Evolutionary conservation across 768 basidiomycete genomes (phyloP).

Genomic region (Trametes sanguinea): DNA sequence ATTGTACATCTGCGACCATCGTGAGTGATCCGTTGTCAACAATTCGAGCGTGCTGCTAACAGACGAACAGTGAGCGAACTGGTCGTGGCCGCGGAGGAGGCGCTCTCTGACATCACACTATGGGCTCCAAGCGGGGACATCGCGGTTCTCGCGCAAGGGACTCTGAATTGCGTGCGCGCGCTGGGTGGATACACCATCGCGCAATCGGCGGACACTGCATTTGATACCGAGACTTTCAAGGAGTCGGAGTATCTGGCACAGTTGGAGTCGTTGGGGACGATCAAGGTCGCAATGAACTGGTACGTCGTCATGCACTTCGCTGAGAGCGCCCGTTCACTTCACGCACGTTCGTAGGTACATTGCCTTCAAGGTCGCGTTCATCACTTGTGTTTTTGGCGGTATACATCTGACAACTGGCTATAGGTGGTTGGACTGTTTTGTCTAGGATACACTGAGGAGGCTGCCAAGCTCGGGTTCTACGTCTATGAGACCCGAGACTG

Average conservation of each 20-base stretch:
- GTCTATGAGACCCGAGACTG: slow-evolving; percentile 58
- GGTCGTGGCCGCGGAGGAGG: slow-evolving; percentile 61
- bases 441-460: slow-evolving; percentile 58
- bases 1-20: slow-evolving; percentile 61
- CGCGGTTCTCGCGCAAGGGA: slow-evolving; percentile 52
- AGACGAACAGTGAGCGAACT: slow-evolving; percentile 55
- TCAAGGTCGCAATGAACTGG: slow-evolving; percentile 60
- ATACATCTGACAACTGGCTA: background rate
- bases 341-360: slow-evolving; percentile 49
- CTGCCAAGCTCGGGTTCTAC: slow-evolving; percentile 62
- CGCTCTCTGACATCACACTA: slow-evolving; percentile 53
- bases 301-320: slow-evolving; percentile 32
- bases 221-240: slow-evolving; percentile 61
- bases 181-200: slow-evolving; percentile 61
- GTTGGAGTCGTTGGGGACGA: slow-evolving; percentile 50
- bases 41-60: background rate
- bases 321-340: background rate
- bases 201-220: slow-evolving; percentile 50
- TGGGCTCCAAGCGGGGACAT: slow-evolving; percentile 59
- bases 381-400: background rate
- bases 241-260: slow-evolving; percentile 55
- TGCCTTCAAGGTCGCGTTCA: slow-evolving; percentile 54
- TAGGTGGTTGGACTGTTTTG: slow-evolving; percentile 67
- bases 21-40: slow-evolving; percentile 39
- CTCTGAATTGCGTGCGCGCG: slow-evolving; percentile 63